A percentile compares a stretch with the other conserved stretches of the same genome.
These are phyloP conservation scores for Backusella liffmaniae DNA, from an alignment of 192 early-diverging fungal genomes.

Conservation along the genomic window DNA sequence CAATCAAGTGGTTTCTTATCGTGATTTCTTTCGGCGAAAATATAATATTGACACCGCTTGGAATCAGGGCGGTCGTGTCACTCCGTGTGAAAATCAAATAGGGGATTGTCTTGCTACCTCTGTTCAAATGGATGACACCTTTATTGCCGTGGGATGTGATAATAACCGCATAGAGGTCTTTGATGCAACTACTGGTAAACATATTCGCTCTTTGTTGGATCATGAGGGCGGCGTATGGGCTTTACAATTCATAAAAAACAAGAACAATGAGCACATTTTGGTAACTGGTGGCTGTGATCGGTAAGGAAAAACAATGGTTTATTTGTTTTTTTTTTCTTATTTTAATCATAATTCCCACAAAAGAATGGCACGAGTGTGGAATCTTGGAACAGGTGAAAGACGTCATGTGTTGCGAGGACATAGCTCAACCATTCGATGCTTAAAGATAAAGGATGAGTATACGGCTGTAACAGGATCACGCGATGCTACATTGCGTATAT, in stretches of 20 bases:
- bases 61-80: constrained; percentile 43
- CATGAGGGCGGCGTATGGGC: constrained; percentile 98
- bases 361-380: constrained; percentile 90
- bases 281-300: constrained; percentile 96
- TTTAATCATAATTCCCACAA: background rate
- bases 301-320: constrained; percentile 39
- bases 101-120: constrained; percentile 83
- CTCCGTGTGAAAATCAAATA: constrained; percentile 52
- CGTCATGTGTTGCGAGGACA: constrained; percentile 93
- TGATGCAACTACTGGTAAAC: constrained; percentile 72
- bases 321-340: constrained; percentile 7
- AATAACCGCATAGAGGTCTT: constrained; percentile 93
- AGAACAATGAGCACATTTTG: constrained; percentile 61
- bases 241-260: constrained; percentile 61
- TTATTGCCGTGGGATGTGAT: constrained; percentile 94
- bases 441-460: constrained; percentile 67
- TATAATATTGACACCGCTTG: constrained; percentile 57
- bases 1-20: constrained; percentile 38
- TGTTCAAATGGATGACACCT: constrained; percentile 92
- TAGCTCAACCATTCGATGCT: constrained; percentile 93
- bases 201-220: constrained; percentile 73
- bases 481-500: constrained; percentile 92
- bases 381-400: constrained; percentile 80
- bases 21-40: constrained; percentile 50
- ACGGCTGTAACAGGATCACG: constrained; percentile 91